A percentile compares a stretch with the other conserved stretches of the same genome.
Evolutionary conservation across 148 eudicot genomes (phyloP).

Genomic region (Mesembryanthemum crystallinum): DNA sequence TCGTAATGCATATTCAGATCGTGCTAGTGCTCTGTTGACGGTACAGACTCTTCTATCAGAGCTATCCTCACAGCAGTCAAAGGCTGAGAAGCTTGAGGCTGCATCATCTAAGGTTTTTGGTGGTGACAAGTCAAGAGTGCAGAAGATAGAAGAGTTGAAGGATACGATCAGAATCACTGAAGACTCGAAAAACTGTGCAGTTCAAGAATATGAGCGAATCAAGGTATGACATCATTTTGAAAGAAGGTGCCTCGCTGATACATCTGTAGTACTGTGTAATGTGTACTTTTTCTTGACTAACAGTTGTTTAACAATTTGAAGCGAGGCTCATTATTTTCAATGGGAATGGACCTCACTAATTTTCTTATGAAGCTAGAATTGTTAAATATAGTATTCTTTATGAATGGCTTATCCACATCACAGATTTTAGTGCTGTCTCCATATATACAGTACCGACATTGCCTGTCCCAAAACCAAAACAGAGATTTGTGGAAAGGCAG

Average conservation of each 20-base stretch:
- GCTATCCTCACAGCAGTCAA: slow-evolving; percentile 56
- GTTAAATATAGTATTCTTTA: no score
- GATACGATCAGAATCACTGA: slow-evolving; percentile 74
- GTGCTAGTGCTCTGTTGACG: slow-evolving; percentile 87
- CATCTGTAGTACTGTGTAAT: background rate
- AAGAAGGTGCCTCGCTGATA: background rate
- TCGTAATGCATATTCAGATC: slow-evolving; percentile 79
- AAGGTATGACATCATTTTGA: slow-evolving; percentile 51
- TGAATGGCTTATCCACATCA: no score
- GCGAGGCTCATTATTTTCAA: no score
- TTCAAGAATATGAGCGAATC: slow-evolving; percentile 77
- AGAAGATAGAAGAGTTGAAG: slow-evolving; percentile 69
- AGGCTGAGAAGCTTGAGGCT: slow-evolving; percentile 60
- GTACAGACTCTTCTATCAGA: slow-evolving; percentile 91
- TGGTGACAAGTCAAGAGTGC: slow-evolving; percentile 59
- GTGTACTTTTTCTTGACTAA: no score
- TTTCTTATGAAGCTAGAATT: no score
- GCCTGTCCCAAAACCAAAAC: background rate
- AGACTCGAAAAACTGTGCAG: slow-evolving; percentile 79
- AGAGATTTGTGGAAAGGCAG: background rate
- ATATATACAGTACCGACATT: background rate
- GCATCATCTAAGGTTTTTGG: slow-evolving; percentile 72
- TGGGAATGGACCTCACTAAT: no score
- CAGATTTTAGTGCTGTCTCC: background rate
- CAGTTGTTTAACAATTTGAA: no score